phyloP scores from a whole-genome alignment of 2,329 filamentous ascomycete genomes.

The Exophiala sideris region DNA sequence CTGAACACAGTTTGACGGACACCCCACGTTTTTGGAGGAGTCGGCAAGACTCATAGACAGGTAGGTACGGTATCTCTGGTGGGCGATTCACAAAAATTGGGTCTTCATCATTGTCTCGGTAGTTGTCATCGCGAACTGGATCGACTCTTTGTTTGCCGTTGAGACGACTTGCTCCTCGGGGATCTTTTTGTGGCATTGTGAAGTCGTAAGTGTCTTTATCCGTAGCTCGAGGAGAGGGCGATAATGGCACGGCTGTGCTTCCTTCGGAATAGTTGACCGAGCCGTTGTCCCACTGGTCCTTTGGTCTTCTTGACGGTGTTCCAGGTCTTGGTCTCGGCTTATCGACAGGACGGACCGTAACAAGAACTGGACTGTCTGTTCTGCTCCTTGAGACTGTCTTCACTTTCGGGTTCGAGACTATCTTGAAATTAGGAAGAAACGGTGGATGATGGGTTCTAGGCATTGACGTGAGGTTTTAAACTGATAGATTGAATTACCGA shows the following conservation, averaged over 20 bases:
- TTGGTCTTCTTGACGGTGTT: background rate
- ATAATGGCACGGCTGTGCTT: no score
- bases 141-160: no score
- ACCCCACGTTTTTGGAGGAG: conserved; percentile 12
- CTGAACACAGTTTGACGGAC: conserved; percentile 3
- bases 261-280: background rate
- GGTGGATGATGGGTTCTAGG: background rate
- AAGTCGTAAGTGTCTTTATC: background rate
- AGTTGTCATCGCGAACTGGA: no score
- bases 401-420: no score
- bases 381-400: background rate
- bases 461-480: background rate
- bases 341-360: background rate
- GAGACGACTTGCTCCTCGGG: no score
- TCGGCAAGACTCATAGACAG: conserved; percentile 11
- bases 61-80: background rate
- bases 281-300: background rate
- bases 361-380: background rate
- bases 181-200: no score
- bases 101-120: no score
- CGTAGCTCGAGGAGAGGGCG: no score
- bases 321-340: background rate
- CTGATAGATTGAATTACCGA: background rate
- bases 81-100: background rate
- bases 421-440: no score